phyloP scores from a whole-genome alignment of 2,329 filamentous ascomycete species.

The Pleoardoris graminearum region DNA sequence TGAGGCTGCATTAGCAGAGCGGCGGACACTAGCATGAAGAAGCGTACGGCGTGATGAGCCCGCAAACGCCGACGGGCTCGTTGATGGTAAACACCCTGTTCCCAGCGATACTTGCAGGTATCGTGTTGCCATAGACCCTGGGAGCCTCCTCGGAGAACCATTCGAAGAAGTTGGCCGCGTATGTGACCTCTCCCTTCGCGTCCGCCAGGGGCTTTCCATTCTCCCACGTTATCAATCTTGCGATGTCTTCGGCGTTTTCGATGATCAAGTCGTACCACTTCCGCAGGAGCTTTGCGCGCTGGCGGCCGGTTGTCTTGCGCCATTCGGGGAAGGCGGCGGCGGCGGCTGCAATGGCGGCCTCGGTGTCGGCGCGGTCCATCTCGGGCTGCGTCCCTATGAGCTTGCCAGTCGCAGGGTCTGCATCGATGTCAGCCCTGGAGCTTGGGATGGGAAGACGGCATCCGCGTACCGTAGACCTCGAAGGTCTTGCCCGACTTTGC shows the following conservation, averaged over 20 bases:
- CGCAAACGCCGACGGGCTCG: conserved; percentile 83
- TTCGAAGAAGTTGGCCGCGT: conserved; percentile 47
- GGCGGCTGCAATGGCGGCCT: conserved; percentile 82
- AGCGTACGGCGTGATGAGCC: conserved; percentile 72
- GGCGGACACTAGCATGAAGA: not conserved
- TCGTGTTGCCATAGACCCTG: conserved; percentile 65
- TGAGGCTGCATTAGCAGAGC: conserved; percentile 26
- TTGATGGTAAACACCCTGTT: conserved; percentile 79
- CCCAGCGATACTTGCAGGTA: conserved; percentile 68
- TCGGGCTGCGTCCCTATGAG: conserved; percentile 84
- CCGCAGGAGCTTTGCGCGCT: conserved; percentile 73
- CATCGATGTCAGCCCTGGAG: conserved; percentile 9
- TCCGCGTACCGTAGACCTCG: conserved; percentile 63
- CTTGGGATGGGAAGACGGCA: not conserved
- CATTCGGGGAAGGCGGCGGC: conserved; percentile 73
- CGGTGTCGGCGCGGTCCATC: conserved; percentile 76
- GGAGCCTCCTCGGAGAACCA: conserved; percentile 49
- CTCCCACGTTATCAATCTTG: conserved; percentile 84
- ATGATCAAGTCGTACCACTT: conserved; percentile 82
- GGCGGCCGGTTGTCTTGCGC: conserved; percentile 70
- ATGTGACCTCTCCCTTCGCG: conserved; percentile 47
- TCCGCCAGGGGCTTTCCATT: conserved; percentile 79
- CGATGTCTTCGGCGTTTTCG: conserved; percentile 78
- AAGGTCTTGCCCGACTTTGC: conserved; percentile 90
- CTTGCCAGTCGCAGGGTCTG: conserved; percentile 81